These are phyloP conservation scores for Boletus nobilissimus DNA, from an alignment of 1,284 basidiomycete genomes.

Conservation along the genomic window DNA sequence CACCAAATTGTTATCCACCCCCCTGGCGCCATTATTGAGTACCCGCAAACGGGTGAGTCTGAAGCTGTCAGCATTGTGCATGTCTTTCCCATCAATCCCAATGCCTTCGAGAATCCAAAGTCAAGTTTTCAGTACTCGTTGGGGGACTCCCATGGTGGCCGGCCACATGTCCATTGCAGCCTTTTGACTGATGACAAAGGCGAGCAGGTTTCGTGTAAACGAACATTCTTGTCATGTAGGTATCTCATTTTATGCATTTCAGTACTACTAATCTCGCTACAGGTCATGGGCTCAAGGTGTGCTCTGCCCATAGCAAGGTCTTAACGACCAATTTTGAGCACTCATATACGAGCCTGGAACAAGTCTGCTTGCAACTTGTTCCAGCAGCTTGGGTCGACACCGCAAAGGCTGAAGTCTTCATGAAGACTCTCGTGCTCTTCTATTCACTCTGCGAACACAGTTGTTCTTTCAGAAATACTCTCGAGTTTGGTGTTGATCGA, in stretches of 20 bases:
- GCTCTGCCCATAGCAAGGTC: background rate
- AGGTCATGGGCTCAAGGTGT: conserved; percentile 19
- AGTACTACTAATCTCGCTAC: background rate
- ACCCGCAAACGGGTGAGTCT: background rate
- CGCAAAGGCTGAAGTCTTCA: conserved; percentile 12
- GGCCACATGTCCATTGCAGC: background rate
- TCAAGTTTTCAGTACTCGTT: conserved; percentile 1
- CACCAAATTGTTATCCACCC: background rate
- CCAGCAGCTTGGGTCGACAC: background rate
- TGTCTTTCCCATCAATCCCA: conserved; percentile 5
- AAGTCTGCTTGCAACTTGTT: background rate
- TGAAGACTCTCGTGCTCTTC: conserved; percentile 22
- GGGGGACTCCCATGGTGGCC: background rate
- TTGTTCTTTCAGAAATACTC: conserved; percentile 3
- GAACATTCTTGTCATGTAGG: background rate
- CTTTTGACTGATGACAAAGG: background rate
- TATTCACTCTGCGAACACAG: conserved; percentile 8
- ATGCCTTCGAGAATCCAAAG: background rate
- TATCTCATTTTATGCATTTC: background rate
- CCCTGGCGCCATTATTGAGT: background rate
- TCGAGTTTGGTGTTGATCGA: no score
- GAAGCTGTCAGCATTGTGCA: no score
- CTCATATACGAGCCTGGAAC: background rate
- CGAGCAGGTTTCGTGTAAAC: background rate
- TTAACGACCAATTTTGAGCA: background rate